Evolutionary conservation across 768 basidiomycete species (phyloP).

Genomic region (Mycena olivaceomarginata): DNA sequence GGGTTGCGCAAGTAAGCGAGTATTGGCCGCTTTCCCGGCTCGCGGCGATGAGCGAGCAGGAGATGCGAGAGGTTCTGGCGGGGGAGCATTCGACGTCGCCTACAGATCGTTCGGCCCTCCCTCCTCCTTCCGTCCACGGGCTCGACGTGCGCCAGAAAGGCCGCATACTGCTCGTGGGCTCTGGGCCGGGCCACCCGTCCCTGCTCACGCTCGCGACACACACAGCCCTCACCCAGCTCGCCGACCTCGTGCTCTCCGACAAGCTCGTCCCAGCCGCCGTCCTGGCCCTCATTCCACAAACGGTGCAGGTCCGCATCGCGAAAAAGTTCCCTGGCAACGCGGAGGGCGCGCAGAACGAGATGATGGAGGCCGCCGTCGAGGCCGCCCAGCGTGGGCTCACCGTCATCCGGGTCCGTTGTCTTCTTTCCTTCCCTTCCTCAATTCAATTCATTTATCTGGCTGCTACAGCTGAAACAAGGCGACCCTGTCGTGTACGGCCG

Average conservation of each 20-base stretch:
- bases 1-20: constrained; percentile 97
- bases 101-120: constrained; percentile 35
- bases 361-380: constrained; percentile 94
- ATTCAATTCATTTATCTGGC: neutral
- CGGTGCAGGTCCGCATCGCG: constrained; percentile 89
- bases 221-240: constrained; percentile 83
- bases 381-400: constrained; percentile 87
- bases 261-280: constrained; percentile 96
- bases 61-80: constrained; percentile 80
- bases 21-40: constrained; percentile 93
- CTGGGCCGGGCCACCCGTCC: constrained; percentile 96
- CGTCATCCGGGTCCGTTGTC: constrained; percentile 85
- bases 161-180: constrained; percentile 93
- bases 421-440: neutral
- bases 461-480: constrained; percentile 91
- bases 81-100: constrained; percentile 52
- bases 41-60: constrained; percentile 77
- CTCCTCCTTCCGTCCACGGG: constrained; percentile 56
- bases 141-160: constrained; percentile 65
- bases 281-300: constrained; percentile 86
- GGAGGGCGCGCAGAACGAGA: constrained; percentile 94
- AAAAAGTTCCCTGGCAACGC: constrained; percentile 99
- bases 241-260: constrained; percentile 94
- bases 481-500: constrained; percentile 97
- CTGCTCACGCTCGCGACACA: constrained; percentile 94